Base-by-base conservation (phyloP, 352 stramenopile species). In the Globisporangium polare region DNA sequence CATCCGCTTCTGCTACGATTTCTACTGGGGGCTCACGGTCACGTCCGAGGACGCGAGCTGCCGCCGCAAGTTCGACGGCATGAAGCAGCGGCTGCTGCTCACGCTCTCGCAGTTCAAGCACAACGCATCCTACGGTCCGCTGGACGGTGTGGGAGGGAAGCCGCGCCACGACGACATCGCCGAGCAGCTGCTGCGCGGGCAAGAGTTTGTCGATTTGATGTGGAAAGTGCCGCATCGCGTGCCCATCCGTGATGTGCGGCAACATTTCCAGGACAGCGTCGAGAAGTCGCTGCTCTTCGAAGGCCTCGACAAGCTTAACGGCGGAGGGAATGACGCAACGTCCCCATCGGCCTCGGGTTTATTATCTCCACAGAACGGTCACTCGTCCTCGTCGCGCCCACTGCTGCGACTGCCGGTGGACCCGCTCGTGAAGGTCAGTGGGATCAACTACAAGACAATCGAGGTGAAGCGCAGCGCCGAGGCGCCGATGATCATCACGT, bases 11-110 rank as follows among this genome's bases (percentile, higher is more conserved):
- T 94, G 85, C 65, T 91, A 90, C 67, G 85, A 94, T 64, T 66
- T 94, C 24, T 94, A 92, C 61, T 94, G 85, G 85, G 85, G 83
- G 0, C 72, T 92, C 42, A 92, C 83, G 0, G 81, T 94, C n/a
- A 86, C 90, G 68, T 79, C 85, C 0, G 85, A 94, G 47, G 85
- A 92, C 35, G 68, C 80, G 9, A 85, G 78, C 33, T 90, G 78
- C 50, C 78, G 85, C 0, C 83, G 85, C n/a, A 89, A 87, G 39
- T 88, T 94, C 53, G 85, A 94, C 65, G 81, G 78, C 5, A 82
- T 94, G 66, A 88, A 88, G 51, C 85, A 94, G 54, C 75, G 83
- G 0, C 57, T 94, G 39, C 52, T 94, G n/a, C 69, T 94, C 3
- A 89, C 77, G 18, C 69, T 94, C 5, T 71, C 77, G 2, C 75